Evolutionary conservation across 306 rosid species (phyloP).

Genomic region (Glycine soja): DNA sequence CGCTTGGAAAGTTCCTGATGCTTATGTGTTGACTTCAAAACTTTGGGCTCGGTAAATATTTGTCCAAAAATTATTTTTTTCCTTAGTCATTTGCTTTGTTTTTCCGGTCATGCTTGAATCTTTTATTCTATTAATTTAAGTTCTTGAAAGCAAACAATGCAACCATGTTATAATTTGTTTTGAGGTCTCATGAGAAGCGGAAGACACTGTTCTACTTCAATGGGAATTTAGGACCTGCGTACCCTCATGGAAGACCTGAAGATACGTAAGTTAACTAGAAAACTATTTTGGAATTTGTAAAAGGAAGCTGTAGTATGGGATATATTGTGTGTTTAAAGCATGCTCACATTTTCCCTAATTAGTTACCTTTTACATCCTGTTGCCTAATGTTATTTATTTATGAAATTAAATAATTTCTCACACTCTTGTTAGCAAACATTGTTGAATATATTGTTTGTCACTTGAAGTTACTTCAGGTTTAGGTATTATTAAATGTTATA

Average conservation of each 20-base stretch:
- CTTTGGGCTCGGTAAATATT: conserved; percentile 76
- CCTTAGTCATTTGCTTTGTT: conserved; percentile 33
- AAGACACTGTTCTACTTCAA: conserved; percentile 86
- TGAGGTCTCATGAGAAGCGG: conserved; percentile 77
- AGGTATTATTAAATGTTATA: conserved; percentile 19
- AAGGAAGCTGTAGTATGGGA: neutral
- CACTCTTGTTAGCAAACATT: conserved; percentile 32
- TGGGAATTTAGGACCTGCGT: conserved; percentile 91
- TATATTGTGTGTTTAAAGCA: conserved; percentile 20
- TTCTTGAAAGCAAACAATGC: conserved; percentile 15
- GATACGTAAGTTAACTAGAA: conserved; percentile 64
- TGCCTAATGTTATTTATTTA: conserved; percentile 1
- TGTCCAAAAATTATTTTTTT: conserved; percentile 1
- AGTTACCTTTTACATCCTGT: conserved; percentile 17
- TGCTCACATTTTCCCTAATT: conserved; percentile 12
- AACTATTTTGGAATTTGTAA: conserved; percentile 25
- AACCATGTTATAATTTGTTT: conserved; percentile 44
- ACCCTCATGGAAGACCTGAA: conserved; percentile 74
- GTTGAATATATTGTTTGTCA: conserved; percentile 21
- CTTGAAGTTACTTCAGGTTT: conserved; percentile 28
- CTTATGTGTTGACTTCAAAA: conserved; percentile 58
- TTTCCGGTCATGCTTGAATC: conserved; percentile 28
- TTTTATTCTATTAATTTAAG: neutral
- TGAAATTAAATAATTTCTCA: conserved; percentile 34
- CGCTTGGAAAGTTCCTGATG: conserved; percentile 95